phyloP scores from a whole-genome alignment of 257 asterid genomes.

The Plectranthus barbatus region DNA sequence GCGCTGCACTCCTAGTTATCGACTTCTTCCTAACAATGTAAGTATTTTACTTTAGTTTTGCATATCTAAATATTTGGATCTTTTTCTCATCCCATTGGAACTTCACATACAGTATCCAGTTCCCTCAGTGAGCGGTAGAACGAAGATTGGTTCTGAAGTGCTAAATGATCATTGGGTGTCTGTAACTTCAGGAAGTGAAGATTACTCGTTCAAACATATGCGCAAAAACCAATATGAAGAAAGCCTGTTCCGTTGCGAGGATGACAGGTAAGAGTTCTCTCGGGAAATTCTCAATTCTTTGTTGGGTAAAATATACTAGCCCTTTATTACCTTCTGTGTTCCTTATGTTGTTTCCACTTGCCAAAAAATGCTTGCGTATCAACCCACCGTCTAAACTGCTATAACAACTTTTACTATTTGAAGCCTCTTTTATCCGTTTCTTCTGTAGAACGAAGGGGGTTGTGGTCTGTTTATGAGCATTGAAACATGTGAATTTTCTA shows the following conservation, averaged over 20 bases:
- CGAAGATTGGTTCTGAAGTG: conserved; percentile 65
- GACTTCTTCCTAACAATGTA: conserved; percentile 83
- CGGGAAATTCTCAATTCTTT: neutral
- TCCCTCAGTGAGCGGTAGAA: conserved; percentile 66
- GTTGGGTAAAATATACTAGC: neutral
- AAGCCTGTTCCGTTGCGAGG: conserved; percentile 95
- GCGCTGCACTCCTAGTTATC: conserved; percentile 89
- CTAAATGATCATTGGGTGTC: conserved; percentile 97
- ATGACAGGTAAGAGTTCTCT: conserved; percentile 60
- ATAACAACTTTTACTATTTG: neutral
- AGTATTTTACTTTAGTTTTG: conserved; percentile 18
- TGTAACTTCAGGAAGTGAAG: conserved; percentile 98
- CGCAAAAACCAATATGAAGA: conserved; percentile 97
- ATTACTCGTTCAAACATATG: conserved; percentile 96
- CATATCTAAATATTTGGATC: conserved; percentile 3
- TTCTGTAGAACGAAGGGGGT: too few relatives aligned
- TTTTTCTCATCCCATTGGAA: conserved; percentile 22
- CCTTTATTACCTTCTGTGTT: neutral
- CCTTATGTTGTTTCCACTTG: neutral
- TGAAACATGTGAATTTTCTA: too few relatives aligned
- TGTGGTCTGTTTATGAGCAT: too few relatives aligned
- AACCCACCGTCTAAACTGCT: neutral
- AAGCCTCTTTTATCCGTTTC: conserved; percentile 1
- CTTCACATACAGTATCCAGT: conserved; percentile 64
- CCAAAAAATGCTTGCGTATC: neutral